Conservation (phyloP, 495 filamentous ascomycete species). For the Podospora conica region DNA sequence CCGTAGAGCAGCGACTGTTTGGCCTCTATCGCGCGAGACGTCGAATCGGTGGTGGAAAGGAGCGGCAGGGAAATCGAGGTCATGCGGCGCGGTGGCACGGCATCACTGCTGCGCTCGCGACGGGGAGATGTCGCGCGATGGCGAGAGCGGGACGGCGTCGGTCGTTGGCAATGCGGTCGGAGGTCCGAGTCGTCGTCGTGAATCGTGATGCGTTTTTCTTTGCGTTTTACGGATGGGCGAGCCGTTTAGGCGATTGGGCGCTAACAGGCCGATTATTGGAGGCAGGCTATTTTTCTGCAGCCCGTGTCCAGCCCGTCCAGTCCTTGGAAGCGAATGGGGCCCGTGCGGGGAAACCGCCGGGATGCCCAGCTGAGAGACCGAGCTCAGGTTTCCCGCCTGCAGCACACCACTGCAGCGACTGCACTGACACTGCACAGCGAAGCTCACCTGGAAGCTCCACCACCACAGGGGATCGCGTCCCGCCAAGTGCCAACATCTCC, state of each 20-base stretch:
- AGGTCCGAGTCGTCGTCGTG: conserved; percentile 10
- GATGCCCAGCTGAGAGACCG: neutral
- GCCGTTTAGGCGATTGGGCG: conserved; percentile 20
- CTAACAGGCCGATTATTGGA: conserved; percentile 3
- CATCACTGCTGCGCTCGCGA: conserved; percentile 27
- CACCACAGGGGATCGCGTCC: conserved; percentile 11
- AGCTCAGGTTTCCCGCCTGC: neutral
- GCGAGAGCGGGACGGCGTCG: conserved; percentile 6
- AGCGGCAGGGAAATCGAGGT: neutral
- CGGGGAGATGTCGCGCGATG: conserved; percentile 19
- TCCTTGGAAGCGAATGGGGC: conserved; percentile 2
- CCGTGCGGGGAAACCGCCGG: conserved; percentile 5
- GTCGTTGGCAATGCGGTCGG: conserved; percentile 9
- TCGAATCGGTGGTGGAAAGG: conserved; percentile 1
- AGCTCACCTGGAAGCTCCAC: conserved; percentile 12
- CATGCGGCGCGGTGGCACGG: conserved; percentile 22
- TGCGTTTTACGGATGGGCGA: neutral
- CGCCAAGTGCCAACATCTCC: conserved; percentile 2
- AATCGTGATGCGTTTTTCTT: conserved; percentile 23
- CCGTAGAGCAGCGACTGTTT: conserved; percentile 5
- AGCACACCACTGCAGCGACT: neutral
- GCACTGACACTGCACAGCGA: neutral
- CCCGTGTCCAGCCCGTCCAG: neutral
- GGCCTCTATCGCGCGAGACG: conserved; percentile 9
- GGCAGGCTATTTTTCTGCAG: conserved; percentile 4